Evolutionary conservation across 495 filamentous ascomycete genomes (phyloP), one percentile per base, ranked within the genome.

Genomic region (Hyphodiscus hymeniophilus): DNA sequence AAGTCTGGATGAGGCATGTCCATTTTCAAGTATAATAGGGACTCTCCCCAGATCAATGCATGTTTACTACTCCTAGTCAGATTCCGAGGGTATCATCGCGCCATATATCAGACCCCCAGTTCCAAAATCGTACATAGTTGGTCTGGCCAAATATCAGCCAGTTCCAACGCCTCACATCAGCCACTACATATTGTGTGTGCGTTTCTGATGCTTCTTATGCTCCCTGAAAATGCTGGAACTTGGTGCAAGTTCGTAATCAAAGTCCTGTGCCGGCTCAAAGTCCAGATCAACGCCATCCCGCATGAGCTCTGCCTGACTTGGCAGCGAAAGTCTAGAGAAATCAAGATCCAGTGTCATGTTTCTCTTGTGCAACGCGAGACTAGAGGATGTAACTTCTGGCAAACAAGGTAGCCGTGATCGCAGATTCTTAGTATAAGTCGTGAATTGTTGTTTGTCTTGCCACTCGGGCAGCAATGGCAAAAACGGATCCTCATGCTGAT

Each of bases 381-480:
- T 11, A 5, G 38, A 35, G 26, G 12, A 28, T 17, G 22, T 32
- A 1, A 43, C 39, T 6, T 22, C n/a, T 35, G 32, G 53, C n/a
- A 50, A 42, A 16, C 38, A 32, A 20, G 22, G 24, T 2, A 12
- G n/a, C 6, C 24, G 20, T 13, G 16, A 21, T 11, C 12, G 15
- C 11, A 10, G 7, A 3, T 3, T 20, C 7, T 31, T 35, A 10
- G 15, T 34, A 21, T 45, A 23, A 6, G 31, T 15, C 3, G 17
- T 11, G 33, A 24, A 50, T 36, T 45, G 50, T 38, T 58, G 55
- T 2, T 40, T 21, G 2, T 18, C 21, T 11, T 33, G 40, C 17
- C 44, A 52, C 15, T 55, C 35, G 7, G 52, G 52, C 15, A 66
- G 52, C 7, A 77, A 56, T 15, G 66, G 67, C 21, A 50, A 52